These are phyloP conservation scores for Didymella sp. DNA, from an alignment of 2,329 filamentous ascomycete species.

Conservation along the genomic window DNA sequence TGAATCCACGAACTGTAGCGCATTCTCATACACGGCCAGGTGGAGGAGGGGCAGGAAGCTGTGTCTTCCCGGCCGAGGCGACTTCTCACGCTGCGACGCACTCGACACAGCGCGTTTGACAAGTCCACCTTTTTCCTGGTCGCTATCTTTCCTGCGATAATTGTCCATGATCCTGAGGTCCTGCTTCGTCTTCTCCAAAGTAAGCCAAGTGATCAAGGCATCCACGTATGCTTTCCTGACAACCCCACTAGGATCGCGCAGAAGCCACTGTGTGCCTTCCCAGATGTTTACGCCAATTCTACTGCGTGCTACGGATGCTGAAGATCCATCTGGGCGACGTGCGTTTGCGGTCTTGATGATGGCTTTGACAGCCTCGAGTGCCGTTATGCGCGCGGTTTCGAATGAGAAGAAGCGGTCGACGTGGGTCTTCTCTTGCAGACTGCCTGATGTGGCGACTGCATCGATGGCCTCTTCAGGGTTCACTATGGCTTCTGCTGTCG, in stretches of 20 bases:
- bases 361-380: conserved; percentile 79
- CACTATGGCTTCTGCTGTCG: conserved; percentile 57
- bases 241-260: conserved; percentile 77
- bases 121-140: conserved; percentile 53
- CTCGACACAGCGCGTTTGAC: conserved; percentile 73
- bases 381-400: conserved; percentile 66
- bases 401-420: conserved; percentile 69
- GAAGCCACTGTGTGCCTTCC: conserved; percentile 95
- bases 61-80: conserved; percentile 62
- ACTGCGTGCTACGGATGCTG: conserved; percentile 70
- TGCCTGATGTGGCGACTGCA: conserved; percentile 57
- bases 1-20: conserved; percentile 66
- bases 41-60: conserved; percentile 84
- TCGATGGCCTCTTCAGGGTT: conserved; percentile 59
- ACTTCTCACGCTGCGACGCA: conserved; percentile 67
- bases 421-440: conserved; percentile 59
- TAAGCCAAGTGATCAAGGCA: conserved; percentile 82
- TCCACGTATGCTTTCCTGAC: conserved; percentile 88
- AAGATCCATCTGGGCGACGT: conserved; percentile 50
- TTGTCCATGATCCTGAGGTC: conserved; percentile 71
- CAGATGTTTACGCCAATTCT: conserved; percentile 82
- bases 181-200: conserved; percentile 73
- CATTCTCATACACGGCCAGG: conserved; percentile 87
- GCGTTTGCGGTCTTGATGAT: conserved; percentile 81
- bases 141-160: conserved; percentile 50